Evolutionary conservation across 164 flowering plant species (phyloP), one percentile per base, ranked within the genome.

Genomic region (Sedum album): DNA sequence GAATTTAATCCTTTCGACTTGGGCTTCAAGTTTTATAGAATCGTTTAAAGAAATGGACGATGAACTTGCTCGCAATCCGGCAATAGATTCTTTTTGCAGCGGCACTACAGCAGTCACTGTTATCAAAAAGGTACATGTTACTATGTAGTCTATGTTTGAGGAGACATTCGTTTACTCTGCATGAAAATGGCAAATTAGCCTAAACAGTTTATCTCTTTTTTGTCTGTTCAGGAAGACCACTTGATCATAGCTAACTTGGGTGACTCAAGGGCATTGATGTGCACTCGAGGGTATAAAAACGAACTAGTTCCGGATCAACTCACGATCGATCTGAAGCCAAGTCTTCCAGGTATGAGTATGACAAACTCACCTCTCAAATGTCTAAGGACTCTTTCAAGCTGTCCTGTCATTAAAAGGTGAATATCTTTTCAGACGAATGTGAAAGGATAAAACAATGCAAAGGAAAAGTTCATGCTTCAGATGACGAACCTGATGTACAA

Each of bases 211-310:
- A 28, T 1, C 20, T 6, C n/a, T 7, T 68, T 4, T 60, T 60
- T 39, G 60, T 41, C 61, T n/a, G 66, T 75, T 68, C 74, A 92
- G 98, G 93, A 81, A 5, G 80, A 84, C 10, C 73, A 86, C 65
- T 71, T 90, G 80, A 70, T 91, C 14, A 72, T 90, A n/a, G 82
- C 86, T 26, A 93, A 90, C 74, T 76, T 93, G 79, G 98, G 98
- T 0, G 98, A 90, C 79, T 90, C 98, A 3, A 84, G 98, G 1
- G 97, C 96, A 0, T 68, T 93, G 73, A 83, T 93, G 38, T 79
- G 89, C 76, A 82, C 86, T 4, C 76, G 83, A 74, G 84, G 77
- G 46, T 61, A 72, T n/a, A 76, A 64, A 57, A 75, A 83, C 63
- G 73, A 78, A n/a, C 85, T 76, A 31, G 49, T 85, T 46, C 80